Conservation (phyloP, 257 asterid genomes). For the Salvia rosmarinus region DNA sequence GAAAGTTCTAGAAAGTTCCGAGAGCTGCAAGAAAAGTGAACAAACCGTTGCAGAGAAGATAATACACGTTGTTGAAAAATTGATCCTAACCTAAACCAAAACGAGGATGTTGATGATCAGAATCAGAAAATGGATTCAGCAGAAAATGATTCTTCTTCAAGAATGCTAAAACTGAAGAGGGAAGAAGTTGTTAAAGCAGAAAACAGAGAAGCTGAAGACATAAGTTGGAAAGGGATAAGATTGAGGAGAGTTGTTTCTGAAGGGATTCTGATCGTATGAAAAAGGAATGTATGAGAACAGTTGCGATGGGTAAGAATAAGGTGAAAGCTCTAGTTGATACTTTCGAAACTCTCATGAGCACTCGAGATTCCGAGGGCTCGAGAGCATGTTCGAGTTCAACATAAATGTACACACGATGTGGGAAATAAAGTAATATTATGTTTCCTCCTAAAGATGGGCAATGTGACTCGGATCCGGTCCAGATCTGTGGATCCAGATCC, state of each 20-base stretch:
- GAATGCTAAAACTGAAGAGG: conserved; percentile 30
- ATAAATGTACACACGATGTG: too few relatives aligned
- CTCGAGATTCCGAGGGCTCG: conserved; percentile 36
- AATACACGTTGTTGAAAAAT: conserved; percentile 34
- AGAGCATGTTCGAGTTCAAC: not conserved
- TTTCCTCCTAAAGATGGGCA: too few relatives aligned
- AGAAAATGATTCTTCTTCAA: conserved; percentile 20
- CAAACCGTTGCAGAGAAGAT: conserved; percentile 46
- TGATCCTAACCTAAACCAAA: conserved; percentile 9
- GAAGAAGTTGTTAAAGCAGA: conserved; percentile 17
- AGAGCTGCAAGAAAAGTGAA: not conserved
- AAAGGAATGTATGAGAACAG: not conserved
- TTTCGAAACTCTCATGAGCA: conserved; percentile 51
- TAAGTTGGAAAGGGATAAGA: not conserved
- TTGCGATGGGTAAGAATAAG: conserved; percentile 35
- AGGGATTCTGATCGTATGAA: not conserved
- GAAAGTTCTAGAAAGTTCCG: not conserved
- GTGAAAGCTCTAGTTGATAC: conserved; percentile 59
- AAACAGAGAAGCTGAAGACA: conserved; percentile 16
- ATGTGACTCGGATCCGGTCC: too few relatives aligned
- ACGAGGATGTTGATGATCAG: conserved; percentile 11
- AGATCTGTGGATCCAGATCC: too few relatives aligned
- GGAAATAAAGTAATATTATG: too few relatives aligned
- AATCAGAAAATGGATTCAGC: conserved; percentile 13
- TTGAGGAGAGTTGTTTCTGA: conserved; percentile 29